Base-by-base conservation (phyloP, 192 early-diverging fungal species). In the Radiomyces spectabilis region DNA sequence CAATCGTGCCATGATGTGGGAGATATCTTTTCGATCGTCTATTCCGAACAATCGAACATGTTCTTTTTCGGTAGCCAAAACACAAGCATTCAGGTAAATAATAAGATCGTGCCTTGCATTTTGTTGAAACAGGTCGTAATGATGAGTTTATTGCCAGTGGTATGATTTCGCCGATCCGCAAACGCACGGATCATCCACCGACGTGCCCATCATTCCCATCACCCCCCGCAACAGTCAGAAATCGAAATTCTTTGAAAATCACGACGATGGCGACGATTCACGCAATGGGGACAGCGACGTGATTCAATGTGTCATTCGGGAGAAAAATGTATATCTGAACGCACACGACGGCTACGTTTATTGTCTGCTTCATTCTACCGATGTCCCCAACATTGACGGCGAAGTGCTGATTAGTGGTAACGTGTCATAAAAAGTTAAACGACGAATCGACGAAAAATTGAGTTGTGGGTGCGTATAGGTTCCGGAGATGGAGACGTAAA, bases 341-440 rank as follows among this genome's bases (percentile, higher is more conserved):
- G 82, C 83, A 5, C 87, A 89, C 62, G 80, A 80, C 55, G 87
- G 87, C 33, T 87, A 86, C 54, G 81, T 89, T 15, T 85, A 89
- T 52, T 70, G 76, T 44, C 53, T 86, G 16, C 24, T 80, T 13
- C 64, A 85, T 5, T 76, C 78, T 21, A 57, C 56, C 24, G 54
- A 49, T 33, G 49, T 81, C 13, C 74, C 72, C 32, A 74, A 74
- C 57, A 60, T 73, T 13, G 73, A 75, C 34, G 75, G 75, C 9
- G 76, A 77, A 24, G 65, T 80, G 5, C 53, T 80, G 35, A 75
- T 80, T 22, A 75, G 73, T 25, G 71, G 68, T 67, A 56, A 38
- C n/a, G 29, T 21, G 30, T 47, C 22, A n/a, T n/a, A n/a, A n/a
- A n/a, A n/a, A n/a, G n/a, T n/a, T n/a, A n/a, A n/a, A n/a, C n/a